Conservation (phyloP, 2,329 filamentous ascomycete species). For the Paraconiothyrium sp. region DNA sequence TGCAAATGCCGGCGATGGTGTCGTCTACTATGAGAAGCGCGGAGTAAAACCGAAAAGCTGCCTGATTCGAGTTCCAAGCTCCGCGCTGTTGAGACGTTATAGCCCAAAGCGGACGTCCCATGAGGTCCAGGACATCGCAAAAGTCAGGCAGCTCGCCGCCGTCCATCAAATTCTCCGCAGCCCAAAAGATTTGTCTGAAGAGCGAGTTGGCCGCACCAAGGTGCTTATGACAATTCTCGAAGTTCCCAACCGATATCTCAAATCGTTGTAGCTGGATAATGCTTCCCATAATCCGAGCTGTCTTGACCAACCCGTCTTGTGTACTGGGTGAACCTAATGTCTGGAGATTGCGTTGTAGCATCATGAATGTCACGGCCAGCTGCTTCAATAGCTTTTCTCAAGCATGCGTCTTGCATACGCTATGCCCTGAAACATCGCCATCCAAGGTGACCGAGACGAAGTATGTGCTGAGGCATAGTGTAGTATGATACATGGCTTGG, state of each 20-base stretch:
- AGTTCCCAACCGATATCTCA: slow-evolving; percentile 58
- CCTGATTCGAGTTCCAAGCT: slow-evolving; percentile 58
- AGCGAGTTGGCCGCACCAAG: slow-evolving; percentile 61
- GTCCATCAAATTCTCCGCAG: slow-evolving; percentile 26
- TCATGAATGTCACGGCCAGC: slow-evolving; percentile 9
- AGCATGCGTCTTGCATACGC: slow-evolving; percentile 14
- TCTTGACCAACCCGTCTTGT: background rate
- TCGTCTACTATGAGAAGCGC: slow-evolving; percentile 61
- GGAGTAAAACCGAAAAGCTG: slow-evolving; percentile 59
- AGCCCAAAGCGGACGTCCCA: slow-evolving; percentile 28
- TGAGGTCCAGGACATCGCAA: slow-evolving; percentile 21
- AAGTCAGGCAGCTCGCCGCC: slow-evolving; percentile 18
- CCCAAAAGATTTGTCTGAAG: slow-evolving; percentile 52
- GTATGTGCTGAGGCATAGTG: slow-evolving; percentile 15
- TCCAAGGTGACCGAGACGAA: slow-evolving; percentile 15
- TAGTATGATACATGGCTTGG: slow-evolving; percentile 15
- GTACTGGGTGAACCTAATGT: background rate
- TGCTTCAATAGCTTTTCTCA: slow-evolving; percentile 19
- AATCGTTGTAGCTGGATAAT: slow-evolving; percentile 65
- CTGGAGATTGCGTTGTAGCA: slow-evolving; percentile 22
- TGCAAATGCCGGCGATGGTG: slow-evolving; percentile 60
- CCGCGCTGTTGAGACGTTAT: slow-evolving; percentile 16
- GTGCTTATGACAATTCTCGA: slow-evolving; percentile 62
- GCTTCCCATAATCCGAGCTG: slow-evolving; percentile 46
- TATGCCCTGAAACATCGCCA: slow-evolving; percentile 8